Conservation (phyloP, 768 basidiomycete species). For the Rhodotorula toruloides region DNA sequence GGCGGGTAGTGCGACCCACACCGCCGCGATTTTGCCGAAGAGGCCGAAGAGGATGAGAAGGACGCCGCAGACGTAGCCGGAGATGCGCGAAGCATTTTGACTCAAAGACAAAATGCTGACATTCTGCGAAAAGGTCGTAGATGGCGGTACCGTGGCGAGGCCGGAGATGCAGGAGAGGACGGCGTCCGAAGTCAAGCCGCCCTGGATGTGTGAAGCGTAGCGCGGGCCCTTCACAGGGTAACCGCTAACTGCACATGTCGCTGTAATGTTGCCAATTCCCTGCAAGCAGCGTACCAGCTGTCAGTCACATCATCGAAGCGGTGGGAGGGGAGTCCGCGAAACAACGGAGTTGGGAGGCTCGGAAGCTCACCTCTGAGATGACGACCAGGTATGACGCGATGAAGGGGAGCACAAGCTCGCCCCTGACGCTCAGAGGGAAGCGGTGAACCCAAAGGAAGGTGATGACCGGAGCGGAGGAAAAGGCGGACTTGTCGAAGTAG, state of each 20-base stretch:
- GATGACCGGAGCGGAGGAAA: constrained; percentile 64
- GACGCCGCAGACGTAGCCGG: constrained; percentile 71
- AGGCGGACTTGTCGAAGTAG: constrained; percentile 63
- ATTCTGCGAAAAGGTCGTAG: constrained; percentile 47
- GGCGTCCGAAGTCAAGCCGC: constrained; percentile 72
- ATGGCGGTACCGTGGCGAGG: constrained; percentile 73
- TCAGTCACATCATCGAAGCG: not conserved
- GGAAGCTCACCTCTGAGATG: not conserved
- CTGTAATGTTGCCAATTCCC: constrained; percentile 73
- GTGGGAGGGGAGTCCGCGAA: not conserved
- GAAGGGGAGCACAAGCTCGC: constrained; percentile 62
- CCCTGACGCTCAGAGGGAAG: constrained; percentile 70
- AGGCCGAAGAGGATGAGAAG: constrained; percentile 55
- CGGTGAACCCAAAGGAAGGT: constrained; percentile 60
- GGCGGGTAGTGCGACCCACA: constrained; percentile 57
- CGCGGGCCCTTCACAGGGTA: constrained; percentile 57
- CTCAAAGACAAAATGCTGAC: constrained; percentile 53
- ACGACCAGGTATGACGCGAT: constrained; percentile 57
- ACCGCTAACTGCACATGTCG: not conserved
- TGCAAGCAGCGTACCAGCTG: constrained; percentile 53
- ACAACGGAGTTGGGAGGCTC: not conserved
- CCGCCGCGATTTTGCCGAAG: constrained; percentile 71
- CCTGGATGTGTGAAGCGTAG: constrained; percentile 76
- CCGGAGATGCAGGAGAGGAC: constrained; percentile 71
- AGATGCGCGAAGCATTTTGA: constrained; percentile 64